phyloP scores from a whole-genome alignment of 768 basidiomycete genomes.

The Coprinopsis strossmayeri region DNA sequence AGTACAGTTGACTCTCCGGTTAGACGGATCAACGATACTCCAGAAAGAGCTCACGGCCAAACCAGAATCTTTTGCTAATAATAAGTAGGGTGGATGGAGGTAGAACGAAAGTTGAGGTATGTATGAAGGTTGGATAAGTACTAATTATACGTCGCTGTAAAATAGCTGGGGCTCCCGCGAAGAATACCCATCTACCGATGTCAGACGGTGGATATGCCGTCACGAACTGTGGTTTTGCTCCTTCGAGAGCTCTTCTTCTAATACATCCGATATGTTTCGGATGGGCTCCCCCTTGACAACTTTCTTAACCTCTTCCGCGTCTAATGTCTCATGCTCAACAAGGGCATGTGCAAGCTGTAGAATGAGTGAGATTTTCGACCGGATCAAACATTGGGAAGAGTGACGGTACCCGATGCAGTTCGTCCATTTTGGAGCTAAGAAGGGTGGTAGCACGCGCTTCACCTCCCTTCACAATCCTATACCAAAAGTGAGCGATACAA shows the following conservation, averaged over 20 bases:
- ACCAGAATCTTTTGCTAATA: no score
- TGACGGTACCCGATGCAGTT: constrained; percentile 61
- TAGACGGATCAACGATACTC: no score
- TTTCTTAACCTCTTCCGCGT: constrained; percentile 76
- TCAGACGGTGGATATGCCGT: neutral
- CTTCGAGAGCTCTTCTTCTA: constrained; percentile 48
- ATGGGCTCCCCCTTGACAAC: constrained; percentile 83
- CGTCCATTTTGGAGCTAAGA: constrained; percentile 60
- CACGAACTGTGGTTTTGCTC: constrained; percentile 1
- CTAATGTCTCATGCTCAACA: constrained; percentile 93
- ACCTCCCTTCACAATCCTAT: constrained; percentile 58
- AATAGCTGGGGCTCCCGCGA: constrained; percentile 1
- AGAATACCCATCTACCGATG: neutral
- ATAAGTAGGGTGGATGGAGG: neutral
- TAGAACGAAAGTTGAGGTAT: no score
- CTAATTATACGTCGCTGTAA: constrained; percentile 1
- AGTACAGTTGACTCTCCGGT: no score
- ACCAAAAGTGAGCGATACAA: constrained; percentile 10
- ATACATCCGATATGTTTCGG: constrained; percentile 58
- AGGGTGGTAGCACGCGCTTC: constrained; percentile 60
- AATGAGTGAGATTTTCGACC: constrained; percentile 5
- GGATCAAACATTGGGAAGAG: constrained; percentile 11
- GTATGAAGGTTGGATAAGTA: no score
- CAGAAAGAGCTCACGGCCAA: no score
- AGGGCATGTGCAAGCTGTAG: constrained; percentile 86